Conservation (phyloP, 306 rosid species). For the Vigna trinervia region DNA sequence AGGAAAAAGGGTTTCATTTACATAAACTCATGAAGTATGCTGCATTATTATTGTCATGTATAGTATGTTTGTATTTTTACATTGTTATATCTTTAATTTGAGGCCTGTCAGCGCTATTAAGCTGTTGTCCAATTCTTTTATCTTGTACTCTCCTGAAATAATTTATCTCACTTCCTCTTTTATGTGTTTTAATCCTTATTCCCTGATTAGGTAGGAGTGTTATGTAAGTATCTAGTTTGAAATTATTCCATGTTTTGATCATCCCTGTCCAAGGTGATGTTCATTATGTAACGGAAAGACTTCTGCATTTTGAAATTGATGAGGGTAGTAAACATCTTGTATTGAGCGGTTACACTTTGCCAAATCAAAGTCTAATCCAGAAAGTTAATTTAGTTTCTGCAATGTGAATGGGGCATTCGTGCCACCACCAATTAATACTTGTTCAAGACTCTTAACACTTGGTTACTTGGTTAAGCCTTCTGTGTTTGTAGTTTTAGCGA, state of each 20-base stretch:
- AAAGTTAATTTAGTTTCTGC: slow-evolving; percentile 28
- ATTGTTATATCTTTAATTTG: background rate
- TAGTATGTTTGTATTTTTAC: background rate
- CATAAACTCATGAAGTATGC: background rate
- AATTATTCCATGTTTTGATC: slow-evolving; percentile 21
- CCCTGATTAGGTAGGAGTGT: slow-evolving; percentile 3
- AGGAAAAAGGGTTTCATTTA: background rate
- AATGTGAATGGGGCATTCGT: slow-evolving; percentile 1
- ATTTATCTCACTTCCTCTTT: too few relatives aligned
- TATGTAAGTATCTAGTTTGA: background rate
- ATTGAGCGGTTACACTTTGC: background rate
- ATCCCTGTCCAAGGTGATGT: background rate
- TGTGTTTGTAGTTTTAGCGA: background rate
- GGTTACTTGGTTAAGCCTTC: background rate
- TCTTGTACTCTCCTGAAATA: background rate
- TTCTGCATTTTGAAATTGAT: slow-evolving; percentile 22
- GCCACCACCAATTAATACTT: background rate
- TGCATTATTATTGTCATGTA: background rate
- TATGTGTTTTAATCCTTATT: background rate
- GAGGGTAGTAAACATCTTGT: slow-evolving; percentile 3
- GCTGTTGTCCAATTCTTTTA: background rate
- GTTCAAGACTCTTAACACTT: background rate
- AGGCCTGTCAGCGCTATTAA: background rate
- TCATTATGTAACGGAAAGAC: slow-evolving; percentile 15
- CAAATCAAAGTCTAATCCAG: slow-evolving; percentile 7